phyloP scores from a whole-genome alignment of 805 yeast genomes.

The Metschnikowia sp. region DNA sequence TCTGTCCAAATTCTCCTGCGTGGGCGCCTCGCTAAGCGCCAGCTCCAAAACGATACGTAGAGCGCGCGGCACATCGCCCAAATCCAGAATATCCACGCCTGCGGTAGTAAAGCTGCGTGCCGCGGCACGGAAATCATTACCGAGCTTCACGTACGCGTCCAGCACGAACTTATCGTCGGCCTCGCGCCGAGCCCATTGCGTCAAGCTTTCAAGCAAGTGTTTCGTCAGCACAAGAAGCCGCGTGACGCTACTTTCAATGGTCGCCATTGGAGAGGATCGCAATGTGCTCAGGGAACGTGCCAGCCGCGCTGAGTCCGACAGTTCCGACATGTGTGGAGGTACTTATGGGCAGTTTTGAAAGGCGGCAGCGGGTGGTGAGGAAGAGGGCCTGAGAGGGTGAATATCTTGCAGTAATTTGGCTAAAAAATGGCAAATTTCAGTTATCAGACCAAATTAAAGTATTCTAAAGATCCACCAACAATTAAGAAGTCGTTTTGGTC shows the following conservation, averaged over 20 bases:
- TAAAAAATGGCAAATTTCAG: too few species aligned
- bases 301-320: neutral
- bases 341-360: neutral
- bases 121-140: constrained; percentile 88
- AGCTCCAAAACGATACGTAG: constrained; percentile 78
- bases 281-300: constrained; percentile 1
- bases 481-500: too few species aligned
- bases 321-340: constrained; percentile 1
- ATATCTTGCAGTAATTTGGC: too few species aligned
- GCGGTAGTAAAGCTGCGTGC: constrained; percentile 74
- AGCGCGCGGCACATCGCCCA: constrained; percentile 87
- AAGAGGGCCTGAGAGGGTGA: too few species aligned
- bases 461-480: too few species aligned
- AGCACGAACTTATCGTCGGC: constrained; percentile 83
- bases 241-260: constrained; percentile 77
- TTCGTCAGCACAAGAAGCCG: constrained; percentile 83
- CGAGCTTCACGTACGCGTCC: constrained; percentile 84
- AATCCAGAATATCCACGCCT: constrained; percentile 76
- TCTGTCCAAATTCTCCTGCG: constrained; percentile 74
- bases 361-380: too few species aligned
- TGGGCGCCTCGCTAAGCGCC: constrained; percentile 80
- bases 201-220: constrained; percentile 77
- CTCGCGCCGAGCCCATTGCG: constrained; percentile 84
- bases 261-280: constrained; percentile 27
- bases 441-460: too few species aligned